Base-by-base conservation (phyloP, 768 basidiomycete genomes). In the Leucosporidium scottii region DNA sequence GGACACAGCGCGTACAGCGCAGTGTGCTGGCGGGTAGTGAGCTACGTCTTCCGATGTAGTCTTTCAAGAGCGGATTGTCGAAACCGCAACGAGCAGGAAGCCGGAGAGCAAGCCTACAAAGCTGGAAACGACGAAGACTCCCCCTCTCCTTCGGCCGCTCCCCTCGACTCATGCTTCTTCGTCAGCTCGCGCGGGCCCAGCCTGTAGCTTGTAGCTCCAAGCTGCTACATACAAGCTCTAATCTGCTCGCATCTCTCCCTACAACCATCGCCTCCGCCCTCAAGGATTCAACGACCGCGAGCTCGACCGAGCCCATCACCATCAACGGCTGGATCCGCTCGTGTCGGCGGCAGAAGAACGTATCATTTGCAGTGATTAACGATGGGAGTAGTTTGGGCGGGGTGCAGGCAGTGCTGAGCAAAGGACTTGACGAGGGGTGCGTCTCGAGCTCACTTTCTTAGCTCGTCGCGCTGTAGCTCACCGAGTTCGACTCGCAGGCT, bases 291-390 rank as follows among this genome's bases (percentile, higher is more conserved):
- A 53, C n/a, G 12, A 21, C 8, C 23, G 51, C n/a, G 23, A n/a
- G n/a, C 51, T 27, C 25, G 55, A 20, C 55, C n/a, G 55, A 30
- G 55, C 4, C 27, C 20, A 53, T 57, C 39, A 60, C 31, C 18
- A 51, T 75, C 51, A 65, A 68, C 60, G 73, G 71, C 15, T 76
- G 75, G 75, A 50, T 76, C 49, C 56, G 65, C 44, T 61, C 67
- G 1, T 47, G 73, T 3, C 61, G 75, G 21, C 61, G 62, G 31
- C 74, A 75, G 59, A 74, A 75, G 73, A 69, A 71, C 44, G 20
- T 75, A 47, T 60, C 68, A 7, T 76, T 76, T 44, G 74, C 71
- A 9, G 70, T 70, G 2, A 28, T 76, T 9, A 68, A 68, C 48
- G 75, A 76, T 49, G 73, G 73, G 1, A 71, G 67, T 10, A 49